Percentiles rank a stretch among this genome's conserved stretches.
These are phyloP conservation scores for Saturnispora serradocipensis DNA, from an alignment of 805 yeast species.

Conservation along the genomic window DNA sequence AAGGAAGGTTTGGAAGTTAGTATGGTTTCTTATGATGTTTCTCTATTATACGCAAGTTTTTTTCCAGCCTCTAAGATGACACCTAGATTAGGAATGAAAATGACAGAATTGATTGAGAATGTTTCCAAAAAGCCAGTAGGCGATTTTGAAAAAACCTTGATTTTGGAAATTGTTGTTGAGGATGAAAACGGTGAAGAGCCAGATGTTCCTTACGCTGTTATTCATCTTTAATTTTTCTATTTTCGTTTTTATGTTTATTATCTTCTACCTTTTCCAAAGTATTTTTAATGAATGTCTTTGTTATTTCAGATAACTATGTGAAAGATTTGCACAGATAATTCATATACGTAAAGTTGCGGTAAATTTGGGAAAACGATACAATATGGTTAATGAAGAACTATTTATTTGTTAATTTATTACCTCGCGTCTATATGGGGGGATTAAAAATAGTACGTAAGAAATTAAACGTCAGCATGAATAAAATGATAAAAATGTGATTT, in stretches of 20 bases:
- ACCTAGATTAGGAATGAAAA: slow-evolving; percentile 59
- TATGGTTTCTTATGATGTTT: slow-evolving; percentile 88
- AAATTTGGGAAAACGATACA: too few species aligned
- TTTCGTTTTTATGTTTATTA: background rate
- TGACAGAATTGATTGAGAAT: slow-evolving; percentile 71
- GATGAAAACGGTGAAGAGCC: slow-evolving; percentile 92
- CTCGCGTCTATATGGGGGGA: background rate
- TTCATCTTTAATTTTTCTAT: slow-evolving; percentile 32
- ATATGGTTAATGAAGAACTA: too few species aligned
- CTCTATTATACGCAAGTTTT: slow-evolving; percentile 85
- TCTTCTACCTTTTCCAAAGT: background rate
- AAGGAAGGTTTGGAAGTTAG: slow-evolving; percentile 81
- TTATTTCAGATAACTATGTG: too few species aligned
- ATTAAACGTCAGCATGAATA: slow-evolving; percentile 3
- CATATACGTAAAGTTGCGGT: too few species aligned
- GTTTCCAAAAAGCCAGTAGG: slow-evolving; percentile 81
- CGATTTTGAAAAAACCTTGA: slow-evolving; percentile 61
- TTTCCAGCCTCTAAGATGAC: slow-evolving; percentile 75
- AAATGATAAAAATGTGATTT: slow-evolving; percentile 11
- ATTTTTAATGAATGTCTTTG: background rate
- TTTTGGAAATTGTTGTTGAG: slow-evolving; percentile 87
- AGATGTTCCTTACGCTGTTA: slow-evolving; percentile 81
- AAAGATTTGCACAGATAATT: too few species aligned
- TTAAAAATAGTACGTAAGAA: background rate
- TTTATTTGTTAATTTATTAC: too few species aligned